phyloP scores from a whole-genome alignment of 106 monocot species.

The Iris macrosiphon region DNA sequence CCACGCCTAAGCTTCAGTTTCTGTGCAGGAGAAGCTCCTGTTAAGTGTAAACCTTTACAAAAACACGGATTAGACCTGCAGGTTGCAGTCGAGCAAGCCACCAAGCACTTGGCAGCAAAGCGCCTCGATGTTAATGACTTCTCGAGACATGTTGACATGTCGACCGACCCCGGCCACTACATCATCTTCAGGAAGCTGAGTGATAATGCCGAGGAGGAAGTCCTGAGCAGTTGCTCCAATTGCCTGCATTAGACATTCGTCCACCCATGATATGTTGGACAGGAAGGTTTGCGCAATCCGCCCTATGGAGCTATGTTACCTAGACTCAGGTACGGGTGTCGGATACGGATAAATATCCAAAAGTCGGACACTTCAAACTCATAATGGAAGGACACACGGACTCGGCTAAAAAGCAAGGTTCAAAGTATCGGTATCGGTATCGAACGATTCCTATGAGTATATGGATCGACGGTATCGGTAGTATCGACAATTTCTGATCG shows the following conservation, averaged over 20 bases:
- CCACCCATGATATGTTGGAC: constrained; percentile 59
- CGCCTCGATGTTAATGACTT: constrained; percentile 81
- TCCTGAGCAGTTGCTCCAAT: constrained; percentile 47
- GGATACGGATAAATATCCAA: too few species aligned
- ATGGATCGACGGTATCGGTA: too few species aligned
- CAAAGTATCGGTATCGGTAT: too few species aligned
- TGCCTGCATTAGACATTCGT: constrained; percentile 58
- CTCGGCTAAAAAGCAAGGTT: too few species aligned
- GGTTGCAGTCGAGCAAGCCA: constrained; percentile 51
- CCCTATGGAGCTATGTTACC: too few species aligned
- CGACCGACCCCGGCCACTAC: constrained; percentile 72
- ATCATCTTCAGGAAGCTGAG: constrained; percentile 83
- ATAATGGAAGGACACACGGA: too few species aligned
- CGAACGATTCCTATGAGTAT: too few species aligned
- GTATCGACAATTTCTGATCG: too few species aligned
- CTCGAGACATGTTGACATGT: constrained; percentile 64
- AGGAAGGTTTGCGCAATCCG: constrained; percentile 48
- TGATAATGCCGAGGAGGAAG: constrained; percentile 35
- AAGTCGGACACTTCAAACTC: too few species aligned
- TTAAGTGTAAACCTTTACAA: constrained; percentile 84
- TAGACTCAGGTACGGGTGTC: too few species aligned
- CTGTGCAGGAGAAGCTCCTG: constrained; percentile 59
- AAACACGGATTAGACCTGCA: constrained; percentile 97
- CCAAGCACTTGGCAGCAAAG: constrained; percentile 50
- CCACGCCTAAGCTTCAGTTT: constrained; percentile 67